Percentiles rank a stretch among this genome's conserved stretches.
These are phyloP conservation scores for Saccharum spontaneum DNA, from an alignment of 176 grass and related monocot species.

Conservation along the genomic window DNA sequence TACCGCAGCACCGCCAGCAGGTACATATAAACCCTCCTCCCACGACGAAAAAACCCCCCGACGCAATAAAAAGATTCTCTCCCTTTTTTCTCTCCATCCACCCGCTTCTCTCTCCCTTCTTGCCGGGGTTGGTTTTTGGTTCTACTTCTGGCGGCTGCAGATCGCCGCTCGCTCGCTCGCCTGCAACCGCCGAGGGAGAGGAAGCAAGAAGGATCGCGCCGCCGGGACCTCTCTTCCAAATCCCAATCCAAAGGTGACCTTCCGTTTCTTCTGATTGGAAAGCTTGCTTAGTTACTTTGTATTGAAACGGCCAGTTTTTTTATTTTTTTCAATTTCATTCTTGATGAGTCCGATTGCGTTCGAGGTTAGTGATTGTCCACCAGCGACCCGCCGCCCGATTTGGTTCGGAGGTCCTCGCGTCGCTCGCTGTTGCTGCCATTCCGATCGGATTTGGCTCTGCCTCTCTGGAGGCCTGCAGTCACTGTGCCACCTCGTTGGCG, in stretches of 20 bases:
- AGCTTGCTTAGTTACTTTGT: neutral
- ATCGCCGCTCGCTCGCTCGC: neutral
- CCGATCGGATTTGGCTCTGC: constrained; percentile 6
- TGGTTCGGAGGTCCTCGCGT: neutral
- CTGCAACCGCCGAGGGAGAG: neutral
- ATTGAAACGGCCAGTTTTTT: neutral
- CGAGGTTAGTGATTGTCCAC: neutral
- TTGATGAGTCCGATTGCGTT: neutral
- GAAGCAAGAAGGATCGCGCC: neutral
- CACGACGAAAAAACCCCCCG: constrained; percentile 22
- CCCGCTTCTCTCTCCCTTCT: neutral
- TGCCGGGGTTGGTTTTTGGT: neutral
- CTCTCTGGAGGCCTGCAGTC: neutral
- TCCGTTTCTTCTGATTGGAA: neutral
- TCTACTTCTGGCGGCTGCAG: neutral
- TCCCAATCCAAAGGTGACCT: constrained; percentile 13
- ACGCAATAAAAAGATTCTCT: constrained; percentile 26
- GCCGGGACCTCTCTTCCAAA: neutral
- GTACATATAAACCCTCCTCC: constrained; percentile 43
- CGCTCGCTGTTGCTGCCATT: constrained; percentile 4
- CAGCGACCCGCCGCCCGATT: neutral
- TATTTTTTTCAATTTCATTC: neutral
- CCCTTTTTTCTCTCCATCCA: neutral
- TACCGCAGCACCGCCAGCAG: neutral
- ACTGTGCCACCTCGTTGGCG: neutral